Evolutionary conservation across 2,329 filamentous ascomycete species (phyloP).

Genomic region (Hypoxylon rubiginosum): DNA sequence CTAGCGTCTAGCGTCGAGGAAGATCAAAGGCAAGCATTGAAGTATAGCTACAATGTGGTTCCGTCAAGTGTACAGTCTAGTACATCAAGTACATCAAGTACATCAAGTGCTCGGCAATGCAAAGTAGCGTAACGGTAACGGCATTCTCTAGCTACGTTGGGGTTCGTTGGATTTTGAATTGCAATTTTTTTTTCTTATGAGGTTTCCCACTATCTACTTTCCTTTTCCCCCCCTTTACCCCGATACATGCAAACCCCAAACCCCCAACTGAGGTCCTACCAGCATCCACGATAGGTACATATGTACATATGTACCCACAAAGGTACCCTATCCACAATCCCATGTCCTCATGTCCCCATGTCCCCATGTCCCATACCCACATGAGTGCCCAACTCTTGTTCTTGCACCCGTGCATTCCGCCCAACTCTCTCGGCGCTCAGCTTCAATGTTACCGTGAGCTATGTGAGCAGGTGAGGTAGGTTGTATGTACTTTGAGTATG

Average conservation of each 20-base stretch:
- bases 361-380: constrained; percentile 3
- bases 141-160: constrained; percentile 36
- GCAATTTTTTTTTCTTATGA: constrained; percentile 5
- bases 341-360: background rate
- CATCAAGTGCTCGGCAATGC: constrained; percentile 33
- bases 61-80: constrained; percentile 30
- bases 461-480: no score
- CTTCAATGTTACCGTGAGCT: background rate
- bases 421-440: constrained; percentile 23
- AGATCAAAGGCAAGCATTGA: background rate
- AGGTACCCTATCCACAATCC: background rate
- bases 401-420: constrained; percentile 26
- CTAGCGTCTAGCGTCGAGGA: background rate
- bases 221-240: background rate
- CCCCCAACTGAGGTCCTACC: background rate
- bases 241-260: constrained; percentile 10
- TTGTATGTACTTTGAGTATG: background rate
- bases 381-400: constrained; percentile 21
- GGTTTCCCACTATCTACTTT: constrained; percentile 7
- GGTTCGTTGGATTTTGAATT: constrained; percentile 17
- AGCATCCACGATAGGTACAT: no score
- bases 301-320: no score
- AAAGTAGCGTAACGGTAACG: constrained; percentile 42
- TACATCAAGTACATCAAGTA: constrained; percentile 25
- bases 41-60: constrained; percentile 5